phyloP scores from a whole-genome alignment of 2,329 filamentous ascomycete species.

The Pseudohalonectria lignicola region DNA sequence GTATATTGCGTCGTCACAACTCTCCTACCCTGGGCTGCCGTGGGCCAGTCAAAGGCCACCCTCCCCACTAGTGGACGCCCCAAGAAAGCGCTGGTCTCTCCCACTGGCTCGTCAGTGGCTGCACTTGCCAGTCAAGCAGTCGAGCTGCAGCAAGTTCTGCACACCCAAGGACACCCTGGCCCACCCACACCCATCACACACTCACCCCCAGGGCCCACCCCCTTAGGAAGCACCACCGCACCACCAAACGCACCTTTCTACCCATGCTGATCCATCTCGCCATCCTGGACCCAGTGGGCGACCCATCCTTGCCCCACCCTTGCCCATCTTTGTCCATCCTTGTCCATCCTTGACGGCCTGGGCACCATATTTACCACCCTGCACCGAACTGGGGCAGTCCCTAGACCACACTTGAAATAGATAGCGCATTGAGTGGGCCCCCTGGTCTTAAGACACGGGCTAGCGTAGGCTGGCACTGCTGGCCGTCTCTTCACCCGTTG shows the following conservation, averaged over 20 bases:
- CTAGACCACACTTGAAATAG: conserved; percentile 3
- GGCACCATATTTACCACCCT: too few relatives aligned
- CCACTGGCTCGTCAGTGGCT: neutral
- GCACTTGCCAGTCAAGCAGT: too few relatives aligned
- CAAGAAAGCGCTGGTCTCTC: neutral
- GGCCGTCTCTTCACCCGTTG: too few relatives aligned
- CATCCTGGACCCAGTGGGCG: neutral
- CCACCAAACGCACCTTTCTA: neutral
- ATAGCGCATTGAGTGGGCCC: conserved; percentile 2
- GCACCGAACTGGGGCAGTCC: conserved; percentile 1
- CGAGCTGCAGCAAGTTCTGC: too few relatives aligned
- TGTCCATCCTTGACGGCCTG: too few relatives aligned
- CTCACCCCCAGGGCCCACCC: neutral
- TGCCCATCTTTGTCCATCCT: too few relatives aligned
- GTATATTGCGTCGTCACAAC: conserved; percentile 3
- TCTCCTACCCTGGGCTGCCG: neutral
- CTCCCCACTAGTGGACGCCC: conserved; percentile 2
- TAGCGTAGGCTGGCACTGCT: conserved; percentile 1
- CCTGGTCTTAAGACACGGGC: conserved; percentile 1
- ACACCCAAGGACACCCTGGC: neutral
- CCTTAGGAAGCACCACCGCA: neutral
- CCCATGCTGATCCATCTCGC: conserved; percentile 1
- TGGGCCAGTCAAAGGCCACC: too few relatives aligned
- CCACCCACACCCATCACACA: too few relatives aligned
- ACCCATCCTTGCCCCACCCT: too few relatives aligned